These are phyloP conservation scores for Hansenula lynferdii DNA, from an alignment of 1,139 yeast species.

Conservation along the genomic window DNA sequence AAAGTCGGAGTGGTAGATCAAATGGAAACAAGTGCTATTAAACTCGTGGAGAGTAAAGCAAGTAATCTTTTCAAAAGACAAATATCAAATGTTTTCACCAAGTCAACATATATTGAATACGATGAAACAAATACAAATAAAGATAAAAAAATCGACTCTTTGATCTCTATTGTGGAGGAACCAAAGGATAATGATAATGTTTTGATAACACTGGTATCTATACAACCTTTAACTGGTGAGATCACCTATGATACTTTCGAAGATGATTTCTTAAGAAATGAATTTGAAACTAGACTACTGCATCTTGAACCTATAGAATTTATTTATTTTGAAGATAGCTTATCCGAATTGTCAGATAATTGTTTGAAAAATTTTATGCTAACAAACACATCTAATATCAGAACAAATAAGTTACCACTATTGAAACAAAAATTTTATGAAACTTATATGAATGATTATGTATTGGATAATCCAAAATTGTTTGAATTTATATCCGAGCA, in stretches of 20 bases:
- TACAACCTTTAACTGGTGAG: constrained; percentile 77
- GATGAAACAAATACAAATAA: constrained; percentile 29
- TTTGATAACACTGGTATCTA: constrained; percentile 50
- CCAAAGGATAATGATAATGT: constrained; percentile 2
- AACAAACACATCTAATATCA: constrained; percentile 17
- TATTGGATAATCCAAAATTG: constrained; percentile 7
- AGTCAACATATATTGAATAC: constrained; percentile 78
- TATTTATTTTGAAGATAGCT: constrained; percentile 36
- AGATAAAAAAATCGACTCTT: constrained; percentile 18
- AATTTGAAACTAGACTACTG: constrained; percentile 66
- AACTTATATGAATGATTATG: constrained; percentile 12
- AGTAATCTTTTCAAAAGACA: constrained; percentile 60
- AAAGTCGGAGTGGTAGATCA: constrained; percentile 90
- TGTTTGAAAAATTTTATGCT: constrained; percentile 18
- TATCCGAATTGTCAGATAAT: constrained; percentile 19
- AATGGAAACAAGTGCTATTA: constrained; percentile 73
- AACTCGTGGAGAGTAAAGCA: constrained; percentile 39
- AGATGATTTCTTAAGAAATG: constrained; percentile 49
- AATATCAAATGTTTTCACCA: constrained; percentile 70
- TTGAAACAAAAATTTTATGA: constrained; percentile 11
- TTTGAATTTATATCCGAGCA: constrained; percentile 15
- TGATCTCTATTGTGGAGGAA: constrained; percentile 19
- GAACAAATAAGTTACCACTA: constrained; percentile 20
- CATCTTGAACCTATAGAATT: constrained; percentile 79
- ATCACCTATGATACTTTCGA: constrained; percentile 63